Conservation (phyloP, 352 stramenopile species). For the Pseudoperonospora humuli region DNA sequence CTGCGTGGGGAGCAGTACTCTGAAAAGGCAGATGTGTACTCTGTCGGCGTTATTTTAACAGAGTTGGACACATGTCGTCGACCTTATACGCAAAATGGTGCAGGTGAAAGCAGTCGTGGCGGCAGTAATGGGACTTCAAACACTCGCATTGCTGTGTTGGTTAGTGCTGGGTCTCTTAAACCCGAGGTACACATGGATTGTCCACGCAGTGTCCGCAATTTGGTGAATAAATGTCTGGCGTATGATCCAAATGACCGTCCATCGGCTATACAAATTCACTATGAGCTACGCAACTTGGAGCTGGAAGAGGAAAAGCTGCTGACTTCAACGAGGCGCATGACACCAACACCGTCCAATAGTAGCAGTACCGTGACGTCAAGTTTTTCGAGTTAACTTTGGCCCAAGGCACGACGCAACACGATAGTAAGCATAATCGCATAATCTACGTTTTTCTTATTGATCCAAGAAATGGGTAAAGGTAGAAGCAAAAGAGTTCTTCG, state of each 20-base stretch:
- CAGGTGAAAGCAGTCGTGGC: conserved; percentile 18
- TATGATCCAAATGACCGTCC: conserved; percentile 46
- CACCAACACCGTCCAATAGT: conserved; percentile 14
- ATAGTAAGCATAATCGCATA: no score
- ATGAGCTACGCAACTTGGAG: conserved; percentile 43
- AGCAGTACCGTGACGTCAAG: no score
- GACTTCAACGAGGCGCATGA: conserved; percentile 20
- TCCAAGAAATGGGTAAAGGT: no score
- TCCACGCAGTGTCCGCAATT: conserved; percentile 30
- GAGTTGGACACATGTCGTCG: conserved; percentile 42
- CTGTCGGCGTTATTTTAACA: conserved; percentile 51
- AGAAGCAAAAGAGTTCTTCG: no score
- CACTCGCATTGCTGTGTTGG: conserved; percentile 45
- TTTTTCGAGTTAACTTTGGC: no score
- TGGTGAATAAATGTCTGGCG: conserved; percentile 48
- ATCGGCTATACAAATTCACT: conserved; percentile 61
- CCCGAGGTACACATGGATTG: conserved; percentile 44
- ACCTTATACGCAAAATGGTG: conserved; percentile 18
- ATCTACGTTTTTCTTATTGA: no score
- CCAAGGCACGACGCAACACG: no score
- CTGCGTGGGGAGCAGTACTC: conserved; percentile 50
- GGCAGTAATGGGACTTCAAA: conserved; percentile 28
- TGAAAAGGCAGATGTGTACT: conserved; percentile 70
- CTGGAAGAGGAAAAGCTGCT: conserved; percentile 16
- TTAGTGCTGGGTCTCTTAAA: conserved; percentile 38